A percentile compares a stretch with the other conserved stretches of the same genome.
These are phyloP conservation scores for Aspergillus funiculosus DNA, from an alignment of 495 filamentous ascomycete genomes.

Conservation along the genomic window DNA sequence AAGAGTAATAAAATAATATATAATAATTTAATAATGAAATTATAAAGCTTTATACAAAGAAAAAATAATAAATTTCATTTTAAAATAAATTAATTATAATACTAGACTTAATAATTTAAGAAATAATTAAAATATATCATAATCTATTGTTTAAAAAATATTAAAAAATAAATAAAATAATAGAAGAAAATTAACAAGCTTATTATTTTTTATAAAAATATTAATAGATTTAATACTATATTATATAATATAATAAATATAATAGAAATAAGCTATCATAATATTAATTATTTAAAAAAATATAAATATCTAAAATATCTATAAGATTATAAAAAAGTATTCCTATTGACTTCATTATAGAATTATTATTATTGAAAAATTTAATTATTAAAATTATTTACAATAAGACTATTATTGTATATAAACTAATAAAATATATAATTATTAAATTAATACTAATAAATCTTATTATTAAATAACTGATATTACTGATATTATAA, in stretches of 20 bases:
- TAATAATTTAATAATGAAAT: conserved; percentile 4
- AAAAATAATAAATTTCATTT: conserved; percentile 11
- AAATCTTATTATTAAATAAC: neutral
- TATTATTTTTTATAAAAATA: conserved; percentile 9
- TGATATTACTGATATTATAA: conserved; percentile 1
- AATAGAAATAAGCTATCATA: conserved; percentile 9
- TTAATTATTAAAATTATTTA: conserved; percentile 5
- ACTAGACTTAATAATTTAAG: conserved; percentile 1
- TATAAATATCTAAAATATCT: conserved; percentile 5
- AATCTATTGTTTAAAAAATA: neutral
- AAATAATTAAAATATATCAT: conserved; percentile 11
- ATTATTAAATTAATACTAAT: neutral
- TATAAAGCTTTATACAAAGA: neutral
- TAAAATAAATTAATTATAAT: conserved; percentile 10
- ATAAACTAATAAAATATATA: conserved; percentile 9
- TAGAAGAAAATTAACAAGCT: conserved; percentile 5
- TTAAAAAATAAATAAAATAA: conserved; percentile 9
- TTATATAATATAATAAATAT: conserved; percentile 7
- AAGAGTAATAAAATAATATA: conserved; percentile 6
- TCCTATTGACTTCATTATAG: conserved; percentile 1
- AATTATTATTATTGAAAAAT: conserved; percentile 10
- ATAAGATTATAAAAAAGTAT: conserved; percentile 6
- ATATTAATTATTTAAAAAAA: conserved; percentile 7
- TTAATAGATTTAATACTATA: conserved; percentile 2
- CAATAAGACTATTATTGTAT: conserved; percentile 6